phyloP scores from a whole-genome alignment of 306 rosid genomes.

The Abrus precatorius region DNA sequence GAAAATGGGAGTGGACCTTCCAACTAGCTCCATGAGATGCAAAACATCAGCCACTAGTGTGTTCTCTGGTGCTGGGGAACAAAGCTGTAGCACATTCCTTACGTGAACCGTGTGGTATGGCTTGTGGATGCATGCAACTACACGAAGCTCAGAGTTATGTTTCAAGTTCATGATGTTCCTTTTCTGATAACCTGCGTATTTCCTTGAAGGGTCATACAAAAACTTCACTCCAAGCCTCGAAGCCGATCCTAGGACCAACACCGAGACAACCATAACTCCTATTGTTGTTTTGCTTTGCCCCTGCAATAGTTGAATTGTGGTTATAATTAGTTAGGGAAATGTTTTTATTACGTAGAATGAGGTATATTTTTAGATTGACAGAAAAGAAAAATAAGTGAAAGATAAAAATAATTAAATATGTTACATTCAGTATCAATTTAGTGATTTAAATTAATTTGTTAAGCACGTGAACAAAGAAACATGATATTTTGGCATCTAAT shows the following conservation, averaged over 20 bases:
- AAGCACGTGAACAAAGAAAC: neutral
- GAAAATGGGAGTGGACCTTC: constrained; percentile 57
- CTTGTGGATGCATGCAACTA: constrained; percentile 57
- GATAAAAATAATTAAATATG: too few species aligned
- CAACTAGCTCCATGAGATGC: constrained; percentile 57
- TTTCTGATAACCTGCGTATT: constrained; percentile 53
- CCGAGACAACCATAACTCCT: constrained; percentile 17
- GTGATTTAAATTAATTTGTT: too few species aligned
- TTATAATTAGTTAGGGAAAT: neutral
- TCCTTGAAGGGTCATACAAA: constrained; percentile 59
- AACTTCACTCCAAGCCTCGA: constrained; percentile 46
- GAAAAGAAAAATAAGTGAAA: too few species aligned
- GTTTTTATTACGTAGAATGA: too few species aligned
- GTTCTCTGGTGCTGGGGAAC: constrained; percentile 40
- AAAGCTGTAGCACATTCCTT: constrained; percentile 48
- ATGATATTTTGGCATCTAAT: neutral
- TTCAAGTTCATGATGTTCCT: constrained; percentile 52
- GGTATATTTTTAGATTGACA: too few species aligned
- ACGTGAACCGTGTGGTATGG: constrained; percentile 36
- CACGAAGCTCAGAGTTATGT: constrained; percentile 42
- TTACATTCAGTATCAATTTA: too few species aligned
- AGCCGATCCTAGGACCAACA: constrained; percentile 33
- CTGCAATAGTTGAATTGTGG: constrained; percentile 39
- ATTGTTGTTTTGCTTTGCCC: neutral
- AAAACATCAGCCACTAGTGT: constrained; percentile 47